Percentiles rank a stretch among this genome's conserved stretches.
Conservation (phyloP, 2,329 filamentous ascomycete genomes). For the Alternaria hordeiaustralica region DNA sequence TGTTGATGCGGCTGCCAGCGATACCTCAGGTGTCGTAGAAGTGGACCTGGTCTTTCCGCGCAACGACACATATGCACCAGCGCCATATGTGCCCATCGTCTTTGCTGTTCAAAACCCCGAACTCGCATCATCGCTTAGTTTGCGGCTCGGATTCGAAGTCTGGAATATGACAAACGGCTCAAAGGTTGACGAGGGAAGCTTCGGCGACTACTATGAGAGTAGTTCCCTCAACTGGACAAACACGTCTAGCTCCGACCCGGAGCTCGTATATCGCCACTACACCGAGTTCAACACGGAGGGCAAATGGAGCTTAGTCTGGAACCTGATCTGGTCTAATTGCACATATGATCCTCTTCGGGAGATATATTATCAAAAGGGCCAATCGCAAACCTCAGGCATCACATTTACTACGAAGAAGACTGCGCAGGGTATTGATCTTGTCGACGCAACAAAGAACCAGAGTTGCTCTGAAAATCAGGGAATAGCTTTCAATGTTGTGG, state of each 20-base stretch:
- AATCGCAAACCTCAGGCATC: too few species aligned
- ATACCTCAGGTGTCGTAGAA: background rate
- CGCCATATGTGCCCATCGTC: background rate
- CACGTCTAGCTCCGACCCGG: too few species aligned
- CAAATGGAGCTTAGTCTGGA: too few species aligned
- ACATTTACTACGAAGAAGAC: background rate
- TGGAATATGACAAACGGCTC: background rate
- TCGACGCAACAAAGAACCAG: background rate
- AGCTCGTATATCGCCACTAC: too few species aligned
- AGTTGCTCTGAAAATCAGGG: background rate
- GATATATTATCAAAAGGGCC: too few species aligned
- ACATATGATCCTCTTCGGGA: too few species aligned
- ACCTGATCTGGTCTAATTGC: too few species aligned
- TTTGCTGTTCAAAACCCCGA: background rate
- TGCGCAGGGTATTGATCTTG: background rate
- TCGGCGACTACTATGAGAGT: too few species aligned
- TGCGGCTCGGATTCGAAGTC: background rate
- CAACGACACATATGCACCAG: background rate
- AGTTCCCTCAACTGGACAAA: too few species aligned
- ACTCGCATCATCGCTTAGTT: background rate
- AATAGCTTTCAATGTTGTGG: background rate
- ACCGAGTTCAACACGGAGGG: rapidly evolving
- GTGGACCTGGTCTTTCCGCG: background rate
- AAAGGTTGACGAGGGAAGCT: too few species aligned
- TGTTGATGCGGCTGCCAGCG: background rate